Evolutionary conservation across 2,329 filamentous ascomycete genomes (phyloP), one percentile per base, ranked within the genome.

Genomic region (Aspergillus luchuensis): DNA sequence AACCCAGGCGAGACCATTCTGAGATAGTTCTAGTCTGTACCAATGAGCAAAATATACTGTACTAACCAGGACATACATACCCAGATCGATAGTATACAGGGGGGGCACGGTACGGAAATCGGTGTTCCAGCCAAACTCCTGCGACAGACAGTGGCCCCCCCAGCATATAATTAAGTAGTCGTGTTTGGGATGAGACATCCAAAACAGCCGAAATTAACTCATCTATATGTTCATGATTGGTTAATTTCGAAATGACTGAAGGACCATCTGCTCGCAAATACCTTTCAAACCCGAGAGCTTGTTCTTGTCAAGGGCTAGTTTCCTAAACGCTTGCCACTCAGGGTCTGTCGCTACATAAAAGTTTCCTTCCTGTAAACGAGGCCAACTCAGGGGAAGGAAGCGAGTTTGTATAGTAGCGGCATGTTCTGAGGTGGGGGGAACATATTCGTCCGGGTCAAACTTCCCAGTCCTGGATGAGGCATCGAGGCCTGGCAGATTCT

Each of bases 331-430:
- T 63, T 80, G 77, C 86, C 85, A 90, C 72, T 90, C 88, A 2
- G 87, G 87, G 65, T 89, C 86, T 11, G 69, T 72, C 48, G 64
- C 60, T 19, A 65, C 58, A 58, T 76, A 76, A 11, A 72, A 64
- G 13, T 73, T 66, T 33, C 74, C 72, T 54, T 71, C 62, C 36
- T 66, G 62, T 55, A 73, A 58, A 13, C 25, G 76, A 78, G 55
- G 81, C 81, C 61, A 85, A 3, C 86, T 86, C 56, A 90, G 83
- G 0, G 88, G 85, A 7, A 90, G 81, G 62, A 89, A 89, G 13
- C 82, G 65, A 1, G 81, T 74, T 17, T 82, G 78, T 13, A 78
- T 76, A 3, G 81, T 77, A 2, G 80, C 78, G 1, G 67, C 63
- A 66, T 63, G 62, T 8, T 60, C 57, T 36, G 17, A n/a, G 19